Evolutionary conservation across 805 yeast genomes (phyloP).

Genomic region (Saccharomycopsis oosterbeekiorum): DNA sequence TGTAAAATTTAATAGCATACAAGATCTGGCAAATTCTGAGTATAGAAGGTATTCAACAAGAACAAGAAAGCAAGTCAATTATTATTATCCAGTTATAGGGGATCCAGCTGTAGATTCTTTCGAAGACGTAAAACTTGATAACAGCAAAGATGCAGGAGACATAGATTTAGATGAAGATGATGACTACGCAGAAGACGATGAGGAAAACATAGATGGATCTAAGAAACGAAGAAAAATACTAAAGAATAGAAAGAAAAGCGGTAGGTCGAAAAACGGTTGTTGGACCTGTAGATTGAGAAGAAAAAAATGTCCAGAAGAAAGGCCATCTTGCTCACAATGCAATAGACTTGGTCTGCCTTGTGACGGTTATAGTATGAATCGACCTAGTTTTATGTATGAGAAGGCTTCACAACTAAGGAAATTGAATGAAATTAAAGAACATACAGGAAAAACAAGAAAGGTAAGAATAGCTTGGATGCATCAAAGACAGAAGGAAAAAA

Average conservation of each 20-base stretch:
- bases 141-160: slow-evolving; percentile 1
- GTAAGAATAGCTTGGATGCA: slow-evolving; percentile 26
- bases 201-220: background rate
- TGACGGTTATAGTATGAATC: slow-evolving; percentile 39
- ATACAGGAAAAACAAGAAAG: slow-evolving; percentile 32
- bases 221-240: background rate
- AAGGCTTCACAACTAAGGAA: slow-evolving; percentile 33
- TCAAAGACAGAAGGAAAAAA: slow-evolving; percentile 1
- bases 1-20: background rate
- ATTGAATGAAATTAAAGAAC: slow-evolving; percentile 41
- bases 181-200: slow-evolving; percentile 14
- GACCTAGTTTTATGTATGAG: slow-evolving; percentile 48
- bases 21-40: background rate
- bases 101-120: background rate
- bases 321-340: slow-evolving; percentile 54
- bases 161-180: slow-evolving; percentile 13
- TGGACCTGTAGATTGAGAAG: slow-evolving; percentile 73
- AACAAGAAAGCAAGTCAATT: background rate
- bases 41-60: slow-evolving; percentile 3
- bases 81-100: background rate
- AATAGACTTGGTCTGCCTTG: slow-evolving; percentile 44
- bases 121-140: background rate
- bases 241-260: slow-evolving; percentile 18
- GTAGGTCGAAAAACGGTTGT: slow-evolving; percentile 52
- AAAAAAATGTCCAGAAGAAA: slow-evolving; percentile 61